phyloP scores from a whole-genome alignment of 306 rosid species.

The Myrica gale region DNA sequence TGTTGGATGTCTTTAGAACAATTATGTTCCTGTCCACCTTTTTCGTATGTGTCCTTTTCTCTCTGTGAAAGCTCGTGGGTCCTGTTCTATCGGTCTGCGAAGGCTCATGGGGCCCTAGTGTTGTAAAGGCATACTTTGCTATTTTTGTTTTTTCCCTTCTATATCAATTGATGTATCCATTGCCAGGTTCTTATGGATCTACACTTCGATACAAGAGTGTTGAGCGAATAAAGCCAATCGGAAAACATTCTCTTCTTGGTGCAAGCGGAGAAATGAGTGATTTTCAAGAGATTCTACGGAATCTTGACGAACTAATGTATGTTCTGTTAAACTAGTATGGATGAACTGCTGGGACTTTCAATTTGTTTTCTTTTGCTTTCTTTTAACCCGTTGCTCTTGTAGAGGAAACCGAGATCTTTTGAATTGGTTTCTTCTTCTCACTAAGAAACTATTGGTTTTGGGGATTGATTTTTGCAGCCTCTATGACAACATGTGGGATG shows the following conservation, averaged over 20 bases:
- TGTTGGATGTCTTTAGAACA: too few relatives aligned
- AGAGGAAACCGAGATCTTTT: too few relatives aligned
- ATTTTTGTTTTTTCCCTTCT: too few relatives aligned
- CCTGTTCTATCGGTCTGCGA: too few relatives aligned
- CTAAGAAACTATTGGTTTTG: conserved; percentile 5
- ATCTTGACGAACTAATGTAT: neutral
- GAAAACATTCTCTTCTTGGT: conserved; percentile 88
- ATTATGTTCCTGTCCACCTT: too few relatives aligned
- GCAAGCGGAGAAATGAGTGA: conserved; percentile 98
- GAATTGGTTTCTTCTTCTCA: neutral
- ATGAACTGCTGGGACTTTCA: neutral
- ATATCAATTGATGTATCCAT: neutral
- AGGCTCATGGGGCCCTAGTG: too few relatives aligned
- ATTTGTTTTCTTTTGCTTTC: neutral
- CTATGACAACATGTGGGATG: conserved; percentile 82
- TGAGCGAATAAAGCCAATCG: conserved; percentile 81
- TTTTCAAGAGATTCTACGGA: conserved; percentile 42
- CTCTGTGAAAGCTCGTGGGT: too few relatives aligned
- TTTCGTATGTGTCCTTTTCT: too few relatives aligned
- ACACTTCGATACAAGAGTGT: conserved; percentile 90
- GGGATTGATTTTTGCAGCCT: conserved; percentile 48
- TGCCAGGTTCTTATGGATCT: conserved; percentile 87
- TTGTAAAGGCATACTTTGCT: too few relatives aligned
- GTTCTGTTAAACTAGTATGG: neutral
- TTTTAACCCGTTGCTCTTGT: too few relatives aligned